Evolutionary conservation across 2,329 filamentous ascomycete species (phyloP), one percentile per base, ranked within the genome.

Genomic region (Colletotrichum tamarilloi): DNA sequence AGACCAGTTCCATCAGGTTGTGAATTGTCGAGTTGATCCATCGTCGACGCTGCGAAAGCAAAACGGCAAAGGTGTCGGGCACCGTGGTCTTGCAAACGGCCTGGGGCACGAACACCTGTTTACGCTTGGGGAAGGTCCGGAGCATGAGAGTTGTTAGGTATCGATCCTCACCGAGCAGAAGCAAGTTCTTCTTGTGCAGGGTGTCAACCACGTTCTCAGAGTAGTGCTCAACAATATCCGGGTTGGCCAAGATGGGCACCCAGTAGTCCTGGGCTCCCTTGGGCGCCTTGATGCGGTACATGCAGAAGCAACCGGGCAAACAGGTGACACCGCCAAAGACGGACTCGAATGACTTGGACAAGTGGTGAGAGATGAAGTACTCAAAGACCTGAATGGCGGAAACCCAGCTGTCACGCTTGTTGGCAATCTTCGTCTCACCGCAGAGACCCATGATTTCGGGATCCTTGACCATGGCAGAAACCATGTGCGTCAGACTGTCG

Each of bases 11-110:
- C 94, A 99, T 98, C 57, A 99, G 87, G 81, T 99, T 99, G 87
- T 99, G 97, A 62, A 99, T 93, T 5, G 97, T 99, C 82, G 95
- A 98, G 90, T 99, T 99, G 85, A 99, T 99, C 97, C 97, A 99
- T 83, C 97, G 92, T 82, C 97, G 94, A 79, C 97, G 92, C 84
- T 99, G 97, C 32, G 96, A 98, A 38, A 99, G 88, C 46, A 99
- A 87, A 63, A 99, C 95, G 83, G 90, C 94, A 85, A 99, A 99
- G 77, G 93, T 87, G 70, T 98, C 96, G 8, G 97, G 97, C 3
- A 98, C 97, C 4, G 95, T 97, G 7, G 97, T 99, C 86, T 99
- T 99, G 91, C 97, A 99, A 35, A 99, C 96, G 19, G 97, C 97
- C 81, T 99, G 97, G 4, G 97, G 97, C 58, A 99, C 95, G 81